Base-by-base conservation (phyloP, 805 yeast genomes). In the Metschnikowia koreensis region DNA sequence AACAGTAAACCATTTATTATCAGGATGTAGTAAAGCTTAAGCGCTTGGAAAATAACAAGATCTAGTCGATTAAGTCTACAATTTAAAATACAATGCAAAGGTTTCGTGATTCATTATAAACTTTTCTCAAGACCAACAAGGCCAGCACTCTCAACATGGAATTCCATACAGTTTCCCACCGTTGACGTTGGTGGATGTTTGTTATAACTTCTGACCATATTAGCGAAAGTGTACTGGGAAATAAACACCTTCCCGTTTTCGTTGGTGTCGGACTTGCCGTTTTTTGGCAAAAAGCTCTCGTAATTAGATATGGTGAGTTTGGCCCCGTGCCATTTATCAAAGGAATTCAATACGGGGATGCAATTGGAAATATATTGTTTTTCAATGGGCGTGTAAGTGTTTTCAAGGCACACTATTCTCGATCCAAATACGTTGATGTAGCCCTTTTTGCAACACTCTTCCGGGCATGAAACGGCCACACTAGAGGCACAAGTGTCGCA, bases 321-420 rank as follows among this genome's bases (percentile, higher is more conserved):
- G 31, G 43, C 33, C 7, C 63, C 63, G 10, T 27, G 45, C 79
- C 79, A 74, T 51, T 61, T 67, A 53, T 73, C 77, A 54, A 47
- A 73, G 10, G 75, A 68, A 54, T 71, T 71, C 48, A 74, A 63
- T 41, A 59, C 62, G 1, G 76, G 76, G 11, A 73, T 57, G 55
- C 78, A 73, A 50, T 66, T 67, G 37, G 67, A 63, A 17, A 74
- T 71, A 56, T 67, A 72, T 49, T 64, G 67, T 56, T 70, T 68
- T 48, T 74, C 79, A 34, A 61, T 44, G 11, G 60, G 52, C 26
- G 66, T 54, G 56, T 58, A 56, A 44, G 31, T 34, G 51, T 58
- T 47, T 36, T 59, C 62, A 38, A 47, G 43, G 41, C 60, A 53
- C 41, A 44, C 41, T 33, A 59, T 37, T n/a, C 46, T 41, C 40